phyloP scores from a whole-genome alignment of 176 grass and related monocot species.

The Melocanna baccifera region DNA sequence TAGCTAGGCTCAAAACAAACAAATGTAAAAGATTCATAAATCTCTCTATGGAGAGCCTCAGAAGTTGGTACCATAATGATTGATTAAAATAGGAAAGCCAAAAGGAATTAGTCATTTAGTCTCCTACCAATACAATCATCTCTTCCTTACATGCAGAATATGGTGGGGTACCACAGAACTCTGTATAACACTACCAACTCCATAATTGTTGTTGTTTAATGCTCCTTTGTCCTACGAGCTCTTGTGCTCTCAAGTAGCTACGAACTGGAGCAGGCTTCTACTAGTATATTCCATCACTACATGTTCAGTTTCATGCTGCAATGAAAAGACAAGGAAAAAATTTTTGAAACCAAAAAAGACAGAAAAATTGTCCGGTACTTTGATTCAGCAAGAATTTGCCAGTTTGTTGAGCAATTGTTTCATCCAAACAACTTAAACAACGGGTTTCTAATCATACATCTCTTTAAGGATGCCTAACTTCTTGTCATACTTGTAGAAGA shows the following conservation, averaged over 20 bases:
- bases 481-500: not conserved
- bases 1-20: not conserved
- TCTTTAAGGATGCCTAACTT: slow-evolving; percentile 2
- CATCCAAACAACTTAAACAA: not conserved
- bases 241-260: not conserved
- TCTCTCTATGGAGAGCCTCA: not conserved
- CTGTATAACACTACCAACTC: not conserved
- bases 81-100: not conserved
- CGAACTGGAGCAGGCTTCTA: slow-evolving; percentile 30
- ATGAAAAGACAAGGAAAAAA: not conserved
- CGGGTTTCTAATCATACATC: slow-evolving; percentile 10
- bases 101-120: not conserved
- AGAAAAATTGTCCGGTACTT: not conserved
- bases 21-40: not conserved
- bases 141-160: not conserved
- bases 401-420: not conserved
- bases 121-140: not conserved
- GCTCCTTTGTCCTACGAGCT: not conserved
- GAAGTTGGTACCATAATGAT: not conserved
- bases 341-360: too few relatives aligned
- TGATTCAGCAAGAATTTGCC: not conserved
- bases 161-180: not conserved
- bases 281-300: not conserved
- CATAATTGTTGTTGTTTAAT: slow-evolving; percentile 29
- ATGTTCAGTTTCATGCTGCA: slow-evolving; percentile 3